A percentile compares a stretch with the other conserved stretches of the same genome.
phyloP scores from a whole-genome alignment of 805 yeast species.

The Isabelozyma gotoi region DNA sequence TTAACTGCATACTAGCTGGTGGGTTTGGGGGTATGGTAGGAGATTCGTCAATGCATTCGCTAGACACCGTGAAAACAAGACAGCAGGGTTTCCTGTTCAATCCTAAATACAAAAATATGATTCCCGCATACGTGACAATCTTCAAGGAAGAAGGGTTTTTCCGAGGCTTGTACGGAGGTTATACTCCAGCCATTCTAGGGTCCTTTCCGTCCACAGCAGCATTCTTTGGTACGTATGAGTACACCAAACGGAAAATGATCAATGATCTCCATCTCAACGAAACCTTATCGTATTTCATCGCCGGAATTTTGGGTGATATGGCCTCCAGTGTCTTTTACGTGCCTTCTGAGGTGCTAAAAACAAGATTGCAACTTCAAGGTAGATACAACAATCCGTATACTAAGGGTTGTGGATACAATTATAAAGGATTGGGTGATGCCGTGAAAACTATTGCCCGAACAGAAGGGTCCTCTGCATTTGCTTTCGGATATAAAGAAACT shows the following conservation, averaged over 20 bases:
- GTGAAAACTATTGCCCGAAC: slow-evolving; percentile 54
- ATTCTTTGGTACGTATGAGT: slow-evolving; percentile 92
- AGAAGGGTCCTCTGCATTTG: slow-evolving; percentile 78
- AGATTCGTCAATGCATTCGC: slow-evolving; percentile 89
- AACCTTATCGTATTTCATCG: slow-evolving; percentile 72
- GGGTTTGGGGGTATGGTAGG: slow-evolving; percentile 95
- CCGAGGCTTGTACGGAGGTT: slow-evolving; percentile 89
- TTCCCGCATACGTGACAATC: slow-evolving; percentile 75
- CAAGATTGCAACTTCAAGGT: slow-evolving; percentile 92
- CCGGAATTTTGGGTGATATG: slow-evolving; percentile 93
- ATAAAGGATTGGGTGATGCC: slow-evolving; percentile 73
- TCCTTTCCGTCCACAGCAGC: slow-evolving; percentile 91
- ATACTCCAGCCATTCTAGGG: slow-evolving; percentile 87
- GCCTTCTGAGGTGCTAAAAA: slow-evolving; percentile 92
- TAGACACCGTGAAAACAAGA: slow-evolving; percentile 94
- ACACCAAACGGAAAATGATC: slow-evolving; percentile 68
- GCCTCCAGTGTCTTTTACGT: slow-evolving; percentile 87
- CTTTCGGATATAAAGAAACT: slow-evolving; percentile 93
- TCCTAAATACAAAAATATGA: slow-evolving; percentile 68
- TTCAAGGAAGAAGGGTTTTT: slow-evolving; percentile 78
- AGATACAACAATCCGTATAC: slow-evolving; percentile 76
- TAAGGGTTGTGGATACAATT: slow-evolving; percentile 77
- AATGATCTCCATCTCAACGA: slow-evolving; percentile 67
- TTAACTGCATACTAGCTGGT: slow-evolving; percentile 79
- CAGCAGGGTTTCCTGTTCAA: slow-evolving; percentile 89